Base-by-base conservation (phyloP, 805 yeast species). In the Saccharomyces mikatae region DNA sequence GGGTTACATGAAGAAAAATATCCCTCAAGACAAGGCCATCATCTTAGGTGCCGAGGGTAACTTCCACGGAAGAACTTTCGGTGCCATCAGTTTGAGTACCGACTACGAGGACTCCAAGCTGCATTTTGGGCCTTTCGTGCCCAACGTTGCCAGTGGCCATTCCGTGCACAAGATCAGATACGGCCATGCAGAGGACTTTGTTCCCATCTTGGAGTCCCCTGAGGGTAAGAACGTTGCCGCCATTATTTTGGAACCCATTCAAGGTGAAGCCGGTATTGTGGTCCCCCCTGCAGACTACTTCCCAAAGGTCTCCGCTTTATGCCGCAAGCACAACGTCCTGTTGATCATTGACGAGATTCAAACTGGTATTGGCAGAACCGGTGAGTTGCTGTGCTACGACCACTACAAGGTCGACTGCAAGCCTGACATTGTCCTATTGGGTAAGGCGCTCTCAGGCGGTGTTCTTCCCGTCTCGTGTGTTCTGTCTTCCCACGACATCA, bases 261-360 rank as follows among this genome's bases (percentile, higher is more conserved):
- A 92, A 72, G 98, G 98, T 71, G 98, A 92, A 72, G 98, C 98
- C 32, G 98, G 98, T 62, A 92, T 92, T 61, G 92, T 91, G 28
- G 97, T 91, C 27, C 97, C 98, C 52, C 94, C 94, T 60, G 74
- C 70, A 50, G 95, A 81, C 64, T 92, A 91, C 75, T 79, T 92
- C 61, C 72, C 83, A 52, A 75, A 77, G 63, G 96, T 91, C 31
- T 80, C 81, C 61, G 83, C 74, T 53, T 77, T 89, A 58, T 89
- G 97, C 76, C 82, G 81, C 64, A 74, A 89, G 72, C 78, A 91
- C 79, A 90, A 92, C 65, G 91, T 89, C 32, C 76, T 92, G 69
- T 80, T 92, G 65, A 91, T 92, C 73, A 89, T 96, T 68, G 98
- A 92, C 71, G 98, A 92, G 77, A 89, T 92, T 69, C 98, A 92